phyloP scores from a whole-genome alignment of 2,329 filamentous ascomycete genomes.

The Teratosphaeriaceae sp. region DNA sequence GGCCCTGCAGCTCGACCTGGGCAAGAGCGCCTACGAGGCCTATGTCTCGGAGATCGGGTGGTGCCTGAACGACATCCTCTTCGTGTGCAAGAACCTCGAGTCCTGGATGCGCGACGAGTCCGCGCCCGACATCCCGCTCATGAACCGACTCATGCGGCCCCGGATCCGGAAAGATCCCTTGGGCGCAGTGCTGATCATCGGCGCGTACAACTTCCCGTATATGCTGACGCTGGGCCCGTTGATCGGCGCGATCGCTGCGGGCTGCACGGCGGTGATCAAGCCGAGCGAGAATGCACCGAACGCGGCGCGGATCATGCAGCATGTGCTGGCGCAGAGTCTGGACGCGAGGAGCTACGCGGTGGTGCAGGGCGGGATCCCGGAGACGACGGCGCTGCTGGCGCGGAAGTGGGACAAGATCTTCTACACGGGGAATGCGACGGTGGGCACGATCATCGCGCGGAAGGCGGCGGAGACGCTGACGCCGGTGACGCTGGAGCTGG shows the following conservation, averaged over 20 bases:
- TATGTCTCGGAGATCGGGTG: conserved; percentile 69
- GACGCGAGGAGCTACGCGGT: conserved; percentile 70
- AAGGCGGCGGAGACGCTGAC: conserved; percentile 55
- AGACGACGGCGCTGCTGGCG: conserved; percentile 74
- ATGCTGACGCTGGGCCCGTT: conserved; percentile 72
- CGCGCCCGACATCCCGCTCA: conserved; percentile 60
- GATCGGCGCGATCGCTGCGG: conserved; percentile 84
- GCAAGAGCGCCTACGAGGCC: conserved; percentile 71
- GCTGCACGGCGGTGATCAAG: conserved; percentile 85
- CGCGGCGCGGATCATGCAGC: conserved; percentile 70
- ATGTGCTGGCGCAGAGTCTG: conserved; percentile 67
- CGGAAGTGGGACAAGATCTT: conserved; percentile 98
- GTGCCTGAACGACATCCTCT: conserved; percentile 74
- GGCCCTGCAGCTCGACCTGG: conserved; percentile 70
- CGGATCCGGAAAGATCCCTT: conserved; percentile 82
- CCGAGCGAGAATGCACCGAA: conserved; percentile 77
- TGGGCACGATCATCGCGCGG: conserved; percentile 56
- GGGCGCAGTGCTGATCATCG: conserved; percentile 75
- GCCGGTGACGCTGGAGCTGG: conserved; percentile 82
- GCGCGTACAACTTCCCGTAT: conserved; percentile 88
- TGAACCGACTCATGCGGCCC: conserved; percentile 63
- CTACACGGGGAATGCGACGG: conserved; percentile 75
- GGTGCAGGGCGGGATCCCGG: conserved; percentile 72
- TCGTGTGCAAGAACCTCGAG: conserved; percentile 68
- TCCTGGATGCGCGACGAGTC: conserved; percentile 79